Evolutionary conservation across 371 early-diverging fungal genomes (phyloP), one percentile per base, ranked within the genome.

Genomic region (Haplosporangium sp.): DNA sequence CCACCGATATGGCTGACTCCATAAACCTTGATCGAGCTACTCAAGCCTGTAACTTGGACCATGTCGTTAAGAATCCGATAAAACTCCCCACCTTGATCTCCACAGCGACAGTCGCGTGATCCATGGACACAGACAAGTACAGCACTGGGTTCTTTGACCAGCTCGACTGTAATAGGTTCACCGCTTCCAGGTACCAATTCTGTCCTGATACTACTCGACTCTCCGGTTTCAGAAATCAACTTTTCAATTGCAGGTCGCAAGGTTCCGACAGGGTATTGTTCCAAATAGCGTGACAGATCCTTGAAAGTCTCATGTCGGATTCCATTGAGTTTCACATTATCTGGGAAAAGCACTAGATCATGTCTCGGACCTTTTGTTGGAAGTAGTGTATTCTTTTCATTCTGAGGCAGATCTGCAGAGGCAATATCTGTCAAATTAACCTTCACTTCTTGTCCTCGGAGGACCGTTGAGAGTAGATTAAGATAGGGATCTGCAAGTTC

Each of bases 1-100:
- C 81, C 81, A 34, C 81, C 81, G 20, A 81, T 74, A 71, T 81
- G 81, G 37, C 75, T 74, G 65, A 81, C 69, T 10, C 75, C 81
- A 58, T 74, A 81, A 45, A 75, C 50, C 62, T 74, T 81, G 65
- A 81, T 71, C 37, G 81, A 67, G 44, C 58, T 63, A 4, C 55
- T 56, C 47, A 81, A n/a, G 0, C 81, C 81, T 0, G 81, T 81
- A 53, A 44, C 60, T 57, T 65, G 55, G 44, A 81, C 72, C 81
- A 81, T 81, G 44, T 81, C 81, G 37, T 71, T 67, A 44, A 81
- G 65, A 20, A 81, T 75, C 69, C 53, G 63, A 52, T 66, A 71
- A 34, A 81, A 34, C 19, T 74, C 81, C 2, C 72, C 72, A 27
- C 81, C 81, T 10, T 61, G 75, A 5, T 81, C 81, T 2, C 81